Conservation (phyloP, 352 stramenopile genomes). For the Blastocystis hominis region DNA sequence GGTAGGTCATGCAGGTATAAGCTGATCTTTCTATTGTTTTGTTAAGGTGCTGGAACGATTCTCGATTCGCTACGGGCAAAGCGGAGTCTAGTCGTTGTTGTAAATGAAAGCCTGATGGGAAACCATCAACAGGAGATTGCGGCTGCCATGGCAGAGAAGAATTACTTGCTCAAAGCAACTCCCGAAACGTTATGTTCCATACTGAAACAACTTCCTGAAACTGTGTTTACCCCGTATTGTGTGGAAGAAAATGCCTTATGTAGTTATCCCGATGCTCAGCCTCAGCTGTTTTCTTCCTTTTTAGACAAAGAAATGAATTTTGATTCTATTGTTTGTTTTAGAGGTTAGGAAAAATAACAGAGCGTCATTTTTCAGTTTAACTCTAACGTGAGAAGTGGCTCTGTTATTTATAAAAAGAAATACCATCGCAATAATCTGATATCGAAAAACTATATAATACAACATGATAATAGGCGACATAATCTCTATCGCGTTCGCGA, state of each 20-base stretch:
- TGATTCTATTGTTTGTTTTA: neutral
- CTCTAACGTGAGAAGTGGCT: no score
- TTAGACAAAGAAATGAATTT: slow-evolving; percentile 9
- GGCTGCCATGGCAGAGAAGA: slow-evolving; percentile 2
- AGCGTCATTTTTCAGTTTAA: no score
- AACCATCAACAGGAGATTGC: slow-evolving; percentile 57
- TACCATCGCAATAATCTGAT: no score
- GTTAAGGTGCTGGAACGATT: slow-evolving; percentile 55
- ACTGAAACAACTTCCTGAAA: neutral
- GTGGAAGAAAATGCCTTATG: neutral
- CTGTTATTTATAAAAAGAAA: no score
- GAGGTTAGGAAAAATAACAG: no score
- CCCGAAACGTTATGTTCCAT: neutral
- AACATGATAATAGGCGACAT: no score
- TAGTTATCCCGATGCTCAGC: slow-evolving; percentile 43
- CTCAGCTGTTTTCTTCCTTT: neutral
- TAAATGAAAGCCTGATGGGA: slow-evolving; percentile 50
- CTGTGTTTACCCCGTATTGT: neutral
- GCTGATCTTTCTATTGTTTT: neutral
- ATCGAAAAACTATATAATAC: no score
- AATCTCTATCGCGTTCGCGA: no score
- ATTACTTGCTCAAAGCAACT: slow-evolving; percentile 40
- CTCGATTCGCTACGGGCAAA: neutral
- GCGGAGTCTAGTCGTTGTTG: slow-evolving; percentile 8
- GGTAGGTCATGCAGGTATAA: slow-evolving; percentile 46